Percentiles rank a stretch among this genome's conserved stretches.
Evolutionary conservation across 371 early-diverging fungal species (phyloP).

Genomic region (Nematocida sp.): DNA sequence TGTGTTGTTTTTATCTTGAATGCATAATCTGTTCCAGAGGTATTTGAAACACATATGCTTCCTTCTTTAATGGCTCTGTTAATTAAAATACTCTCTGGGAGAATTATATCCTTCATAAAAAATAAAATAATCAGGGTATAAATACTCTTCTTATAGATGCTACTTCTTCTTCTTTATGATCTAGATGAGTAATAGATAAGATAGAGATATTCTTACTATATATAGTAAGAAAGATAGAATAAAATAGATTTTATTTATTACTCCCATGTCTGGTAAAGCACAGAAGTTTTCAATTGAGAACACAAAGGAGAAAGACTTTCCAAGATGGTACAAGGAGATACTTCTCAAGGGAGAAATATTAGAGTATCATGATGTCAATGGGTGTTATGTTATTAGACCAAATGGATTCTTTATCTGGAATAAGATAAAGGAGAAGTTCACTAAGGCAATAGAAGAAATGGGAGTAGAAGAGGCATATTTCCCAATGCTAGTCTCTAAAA

Average conservation of each 20-base stretch:
- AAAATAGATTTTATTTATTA: background rate
- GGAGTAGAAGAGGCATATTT: slow-evolving; percentile 95
- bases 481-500: slow-evolving; percentile 94
- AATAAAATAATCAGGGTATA: too few relatives aligned
- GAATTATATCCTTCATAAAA: too few relatives aligned
- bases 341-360: slow-evolving; percentile 87
- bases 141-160: too few relatives aligned
- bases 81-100: too few relatives aligned
- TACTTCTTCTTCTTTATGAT: too few relatives aligned
- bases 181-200: too few relatives aligned
- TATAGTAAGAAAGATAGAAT: background rate
- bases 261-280: slow-evolving; percentile 41
- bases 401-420: slow-evolving; percentile 93
- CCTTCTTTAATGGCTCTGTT: too few relatives aligned
- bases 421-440: slow-evolving; percentile 75
- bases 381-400: slow-evolving; percentile 97
- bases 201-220: too few relatives aligned
- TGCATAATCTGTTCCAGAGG: slow-evolving; percentile 9
- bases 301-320: slow-evolving; percentile 70
- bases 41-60: too few relatives aligned
- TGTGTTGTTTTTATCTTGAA: slow-evolving; percentile 45
- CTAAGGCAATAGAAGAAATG: slow-evolving; percentile 75
- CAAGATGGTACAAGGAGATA: slow-evolving; percentile 67
- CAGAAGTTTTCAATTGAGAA: slow-evolving; percentile 79
- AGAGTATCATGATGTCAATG: slow-evolving; percentile 95